Percentiles rank a stretch among this genome's conserved stretches.
phyloP scores from a whole-genome alignment of 1,284 basidiomycete species.

The Papiliotrema nemorosa region DNA sequence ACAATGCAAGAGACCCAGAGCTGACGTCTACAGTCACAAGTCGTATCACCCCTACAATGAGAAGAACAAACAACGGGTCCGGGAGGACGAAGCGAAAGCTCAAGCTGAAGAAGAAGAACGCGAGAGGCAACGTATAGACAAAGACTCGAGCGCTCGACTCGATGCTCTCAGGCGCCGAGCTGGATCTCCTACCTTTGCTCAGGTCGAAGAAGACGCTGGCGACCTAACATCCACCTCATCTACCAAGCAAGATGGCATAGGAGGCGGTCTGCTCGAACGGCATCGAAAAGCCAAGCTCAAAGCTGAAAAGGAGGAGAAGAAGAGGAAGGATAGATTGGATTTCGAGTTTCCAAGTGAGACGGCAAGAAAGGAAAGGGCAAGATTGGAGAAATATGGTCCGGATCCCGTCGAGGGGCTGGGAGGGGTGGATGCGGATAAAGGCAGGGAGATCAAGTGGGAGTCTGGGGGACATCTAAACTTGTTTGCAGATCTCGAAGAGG shows the following conservation, averaged over 20 bases:
- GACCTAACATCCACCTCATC: slow-evolving; percentile 32
- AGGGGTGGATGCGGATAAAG: slow-evolving; percentile 1
- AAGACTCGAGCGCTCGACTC: not conserved
- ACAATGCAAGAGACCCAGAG: not conserved
- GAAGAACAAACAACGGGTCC: slow-evolving; percentile 50
- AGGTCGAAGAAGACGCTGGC: slow-evolving; percentile 12
- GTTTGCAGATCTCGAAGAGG: slow-evolving; percentile 45
- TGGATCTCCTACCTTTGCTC: not conserved
- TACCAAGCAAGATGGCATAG: not conserved
- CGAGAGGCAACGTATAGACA: slow-evolving; percentile 39
- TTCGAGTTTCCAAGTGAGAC: slow-evolving; percentile 46
- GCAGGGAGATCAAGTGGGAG: slow-evolving; percentile 17
- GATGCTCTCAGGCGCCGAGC: slow-evolving; percentile 1
- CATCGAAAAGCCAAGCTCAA: slow-evolving; percentile 30
- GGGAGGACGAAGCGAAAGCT: slow-evolving; percentile 49
- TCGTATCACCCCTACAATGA: slow-evolving; percentile 51
- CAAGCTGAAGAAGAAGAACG: slow-evolving; percentile 33
- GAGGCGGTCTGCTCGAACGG: slow-evolving; percentile 27
- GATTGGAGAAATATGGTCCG: slow-evolving; percentile 13
- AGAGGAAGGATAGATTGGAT: slow-evolving; percentile 25
- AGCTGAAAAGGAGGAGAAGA: slow-evolving; percentile 25
- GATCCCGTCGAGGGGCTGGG: slow-evolving; percentile 19
- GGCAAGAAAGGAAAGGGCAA: slow-evolving; percentile 20
- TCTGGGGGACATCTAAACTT: slow-evolving; percentile 47
- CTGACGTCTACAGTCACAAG: slow-evolving; percentile 39